Evolutionary conservation across 352 stramenopile genomes (phyloP), one percentile per base, ranked within the genome.

Genomic region (Pythium plurisporium): DNA sequence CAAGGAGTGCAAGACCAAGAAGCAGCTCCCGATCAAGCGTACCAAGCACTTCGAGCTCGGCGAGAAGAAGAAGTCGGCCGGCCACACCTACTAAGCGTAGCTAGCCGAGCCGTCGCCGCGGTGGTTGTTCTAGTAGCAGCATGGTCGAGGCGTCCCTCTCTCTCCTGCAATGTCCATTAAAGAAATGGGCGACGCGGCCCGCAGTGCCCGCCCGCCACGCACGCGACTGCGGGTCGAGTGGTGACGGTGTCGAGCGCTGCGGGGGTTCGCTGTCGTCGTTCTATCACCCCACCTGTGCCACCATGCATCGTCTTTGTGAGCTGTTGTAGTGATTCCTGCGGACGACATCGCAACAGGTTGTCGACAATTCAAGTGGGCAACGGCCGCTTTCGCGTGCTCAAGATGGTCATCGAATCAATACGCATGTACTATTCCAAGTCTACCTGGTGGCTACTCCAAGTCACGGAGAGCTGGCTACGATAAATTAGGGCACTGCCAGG

Each of bases 1-100:
- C 87, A 99, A 99, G 94, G 96, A 98, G 69, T 99, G 97, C 91
- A 99, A 99, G 94, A 89, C 86, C 61, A 99, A 99, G 88, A 99
- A 98, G 88, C 96, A 99, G 84, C 80, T 99, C 54, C 92, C 89
- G 63, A 88, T 99, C 69, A 99, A 99, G 89, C 91, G 97, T 73
- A 99, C 95, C 74, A 99, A 99, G 95, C 96, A 99, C 82, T 99
- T 99, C 70, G 97, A 99, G 90, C 79, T 99, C 38, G 97, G 97
- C 76, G 96, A 98, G 76, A 99, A 99, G 96, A 99, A 99, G 87
- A 97, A 97, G 79, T 89, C 57, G 42, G 85, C 91, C 59, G 96
- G 96, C 86, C 96, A 99, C 77, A 77, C 91, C 66, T 99, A 98
- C 85, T 99, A 99, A 96, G 73, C 30, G 51, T 54, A 48, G 44